These are phyloP conservation scores for Carnegiea gigantea DNA, from an alignment of 179 eudicot species.

Conservation along the genomic window DNA sequence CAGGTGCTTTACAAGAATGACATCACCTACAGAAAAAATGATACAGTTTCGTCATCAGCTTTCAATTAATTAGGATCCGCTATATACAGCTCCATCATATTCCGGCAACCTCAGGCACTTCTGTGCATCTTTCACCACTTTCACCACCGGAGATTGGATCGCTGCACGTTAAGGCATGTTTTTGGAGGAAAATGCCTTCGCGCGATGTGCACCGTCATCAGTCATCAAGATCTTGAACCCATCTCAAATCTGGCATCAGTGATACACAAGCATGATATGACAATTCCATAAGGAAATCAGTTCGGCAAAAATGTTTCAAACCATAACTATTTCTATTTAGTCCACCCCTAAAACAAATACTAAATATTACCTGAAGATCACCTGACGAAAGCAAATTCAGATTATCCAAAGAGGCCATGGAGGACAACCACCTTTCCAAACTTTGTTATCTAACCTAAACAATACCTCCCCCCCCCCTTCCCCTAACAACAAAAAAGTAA, in stretches of 20 bases:
- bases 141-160: neutral
- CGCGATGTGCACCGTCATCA: conserved; percentile 21
- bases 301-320: neutral
- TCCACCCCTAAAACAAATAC: neutral
- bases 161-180: neutral
- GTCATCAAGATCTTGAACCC: conserved; percentile 72
- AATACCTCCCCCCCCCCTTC: too few relatives aligned
- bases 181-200: neutral
- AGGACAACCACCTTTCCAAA: neutral
- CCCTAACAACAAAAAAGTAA: too few relatives aligned
- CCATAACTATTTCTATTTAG: neutral
- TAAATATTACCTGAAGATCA: neutral
- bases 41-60: conserved; percentile 17
- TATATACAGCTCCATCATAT: conserved; percentile 24
- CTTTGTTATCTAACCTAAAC: too few relatives aligned
- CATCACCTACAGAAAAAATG: conserved; percentile 21
- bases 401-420: neutral
- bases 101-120: neutral
- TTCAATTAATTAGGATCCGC: conserved; percentile 18
- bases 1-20: conserved; percentile 36
- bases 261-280: neutral
- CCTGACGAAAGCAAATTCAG: neutral
- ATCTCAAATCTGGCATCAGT: conserved; percentile 57
- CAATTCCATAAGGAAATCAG: too few relatives aligned
- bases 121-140: conserved; percentile 10